These are phyloP conservation scores for Chlamydomonas applanata DNA, from an alignment of 139 green algal species.

Conservation along the genomic window DNA sequence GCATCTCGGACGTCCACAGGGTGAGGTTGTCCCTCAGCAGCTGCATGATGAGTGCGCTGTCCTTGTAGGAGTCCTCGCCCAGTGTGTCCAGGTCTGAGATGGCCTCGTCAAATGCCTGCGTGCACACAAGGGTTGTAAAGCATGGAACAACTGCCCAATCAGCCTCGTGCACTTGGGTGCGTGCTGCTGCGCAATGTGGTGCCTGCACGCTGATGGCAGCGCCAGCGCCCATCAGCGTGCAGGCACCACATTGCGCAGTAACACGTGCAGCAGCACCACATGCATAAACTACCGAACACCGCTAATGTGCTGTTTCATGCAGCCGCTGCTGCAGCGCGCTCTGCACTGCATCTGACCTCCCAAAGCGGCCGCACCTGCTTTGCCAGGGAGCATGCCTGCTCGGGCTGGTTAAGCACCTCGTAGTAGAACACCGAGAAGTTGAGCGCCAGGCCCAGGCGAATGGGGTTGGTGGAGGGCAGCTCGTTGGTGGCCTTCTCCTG, in stretches of 20 bases:
- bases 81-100: slow-evolving; percentile 98
- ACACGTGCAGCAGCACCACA: not conserved
- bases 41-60: slow-evolving; percentile 99
- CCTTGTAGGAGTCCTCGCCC: slow-evolving; percentile 99
- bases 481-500: slow-evolving; percentile 68
- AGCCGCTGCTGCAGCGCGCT: not conserved
- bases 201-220: too few relatives aligned
- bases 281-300: not conserved
- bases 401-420: slow-evolving; percentile 97
- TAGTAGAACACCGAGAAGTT: slow-evolving; percentile 99
- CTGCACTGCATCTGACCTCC: too few relatives aligned
- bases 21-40: slow-evolving; percentile 98
- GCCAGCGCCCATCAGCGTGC: too few relatives aligned
- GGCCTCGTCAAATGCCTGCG: slow-evolving; percentile 98
- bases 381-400: slow-evolving; percentile 91
- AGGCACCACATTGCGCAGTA: not conserved
- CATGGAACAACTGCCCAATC: too few relatives aligned
- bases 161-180: too few relatives aligned
- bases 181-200: too few relatives aligned
- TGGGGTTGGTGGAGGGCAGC: slow-evolving; percentile 94
- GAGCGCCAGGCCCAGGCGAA: slow-evolving; percentile 92
- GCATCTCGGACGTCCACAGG: slow-evolving; percentile 98
- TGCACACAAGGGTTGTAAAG: slow-evolving; percentile 31
- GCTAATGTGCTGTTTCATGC: not conserved
- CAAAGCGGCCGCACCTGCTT: slow-evolving; percentile 74